Evolutionary conservation across 164 flowering plant species (phyloP).

Genomic region (Nelumbo lutea): DNA sequence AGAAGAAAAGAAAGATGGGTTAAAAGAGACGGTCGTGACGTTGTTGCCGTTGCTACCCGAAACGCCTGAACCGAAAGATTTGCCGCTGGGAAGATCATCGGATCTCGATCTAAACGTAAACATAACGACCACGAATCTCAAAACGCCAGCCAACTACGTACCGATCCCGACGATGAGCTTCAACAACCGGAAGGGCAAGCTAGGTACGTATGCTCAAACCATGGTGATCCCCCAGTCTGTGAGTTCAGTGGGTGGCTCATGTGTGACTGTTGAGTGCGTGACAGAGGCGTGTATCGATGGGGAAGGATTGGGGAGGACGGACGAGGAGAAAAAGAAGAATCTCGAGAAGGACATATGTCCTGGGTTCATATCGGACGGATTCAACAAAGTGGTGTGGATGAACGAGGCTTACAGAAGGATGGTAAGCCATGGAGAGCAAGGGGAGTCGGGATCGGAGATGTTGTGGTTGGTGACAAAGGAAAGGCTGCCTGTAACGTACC

Average conservation of each 20-base stretch:
- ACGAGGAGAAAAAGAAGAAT: conserved; percentile 43
- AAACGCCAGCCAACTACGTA: neutral
- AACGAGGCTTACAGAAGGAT: conserved; percentile 51
- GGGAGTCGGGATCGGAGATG: conserved; percentile 22
- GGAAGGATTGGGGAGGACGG: conserved; percentile 42
- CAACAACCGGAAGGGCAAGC: conserved; percentile 1
- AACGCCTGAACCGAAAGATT: conserved; percentile 33
- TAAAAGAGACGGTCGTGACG: conserved; percentile 32
- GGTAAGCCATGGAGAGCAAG: conserved; percentile 26
- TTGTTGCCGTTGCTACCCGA: conserved; percentile 60
- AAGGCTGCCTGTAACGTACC: conserved; percentile 17
- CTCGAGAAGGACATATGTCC: conserved; percentile 76
- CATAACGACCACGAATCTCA: no score
- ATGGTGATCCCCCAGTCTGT: conserved; percentile 25
- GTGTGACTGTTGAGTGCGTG: conserved; percentile 66
- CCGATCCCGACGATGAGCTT: conserved; percentile 35
- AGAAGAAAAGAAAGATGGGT: conserved; percentile 13
- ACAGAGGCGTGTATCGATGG: conserved; percentile 49
- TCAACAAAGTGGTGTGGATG: conserved; percentile 57
- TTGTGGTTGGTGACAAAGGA: conserved; percentile 47
- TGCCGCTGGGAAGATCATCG: conserved; percentile 8
- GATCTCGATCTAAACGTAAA: conserved; percentile 1
- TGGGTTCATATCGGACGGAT: conserved; percentile 62
- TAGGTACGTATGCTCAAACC: conserved; percentile 4
- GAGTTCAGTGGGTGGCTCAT: conserved; percentile 35